Percentiles rank a stretch among this genome's conserved stretches.
These are phyloP conservation scores for Groenewaldozyma salmanticensis DNA, from an alignment of 805 yeast species.

Conservation along the genomic window DNA sequence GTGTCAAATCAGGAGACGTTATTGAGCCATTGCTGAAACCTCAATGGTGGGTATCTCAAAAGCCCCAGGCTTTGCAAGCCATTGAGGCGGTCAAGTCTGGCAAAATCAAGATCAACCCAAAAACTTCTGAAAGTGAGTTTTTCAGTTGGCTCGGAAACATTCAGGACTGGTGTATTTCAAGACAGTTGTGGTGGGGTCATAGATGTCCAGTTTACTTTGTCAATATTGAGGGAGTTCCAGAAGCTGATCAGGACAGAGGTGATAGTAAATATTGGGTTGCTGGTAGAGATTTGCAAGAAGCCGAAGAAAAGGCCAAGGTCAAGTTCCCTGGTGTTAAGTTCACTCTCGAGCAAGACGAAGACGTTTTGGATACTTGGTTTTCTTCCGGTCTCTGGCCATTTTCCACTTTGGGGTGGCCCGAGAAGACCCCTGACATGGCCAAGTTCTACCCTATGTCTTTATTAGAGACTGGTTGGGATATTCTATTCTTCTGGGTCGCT, in stretches of 20 bases:
- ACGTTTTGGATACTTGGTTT: conserved; percentile 98
- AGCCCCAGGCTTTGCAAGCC: conserved; percentile 80
- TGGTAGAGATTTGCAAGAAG: conserved; percentile 77
- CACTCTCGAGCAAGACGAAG: conserved; percentile 89
- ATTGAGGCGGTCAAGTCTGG: conserved; percentile 79
- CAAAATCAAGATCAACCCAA: conserved; percentile 71
- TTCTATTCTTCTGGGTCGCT: conserved; percentile 96
- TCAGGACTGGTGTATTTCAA: conserved; percentile 99
- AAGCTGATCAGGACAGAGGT: conserved; percentile 48
- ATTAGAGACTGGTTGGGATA: conserved; percentile 99
- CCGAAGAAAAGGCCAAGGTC: conserved; percentile 64
- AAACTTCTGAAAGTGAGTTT: conserved; percentile 84
- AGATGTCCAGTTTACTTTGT: conserved; percentile 94
- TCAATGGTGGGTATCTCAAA: conserved; percentile 98
- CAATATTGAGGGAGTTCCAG: conserved; percentile 53
- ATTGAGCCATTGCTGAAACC: conserved; percentile 96
- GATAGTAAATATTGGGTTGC: conserved; percentile 83
- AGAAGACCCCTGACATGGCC: conserved; percentile 58
- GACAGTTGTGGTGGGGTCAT: conserved; percentile 95
- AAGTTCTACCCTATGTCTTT: conserved; percentile 82
- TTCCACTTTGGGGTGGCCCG: conserved; percentile 95
- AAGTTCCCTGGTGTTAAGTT: conserved; percentile 63
- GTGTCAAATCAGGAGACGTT: conserved; percentile 94
- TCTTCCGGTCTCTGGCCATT: conserved; percentile 98
- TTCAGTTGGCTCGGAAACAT: conserved; percentile 92